Percentiles rank a stretch among this genome's conserved stretches.
phyloP scores from a whole-genome alignment of 2,329 filamentous ascomycete genomes.

The Grosmannia serpens region DNA sequence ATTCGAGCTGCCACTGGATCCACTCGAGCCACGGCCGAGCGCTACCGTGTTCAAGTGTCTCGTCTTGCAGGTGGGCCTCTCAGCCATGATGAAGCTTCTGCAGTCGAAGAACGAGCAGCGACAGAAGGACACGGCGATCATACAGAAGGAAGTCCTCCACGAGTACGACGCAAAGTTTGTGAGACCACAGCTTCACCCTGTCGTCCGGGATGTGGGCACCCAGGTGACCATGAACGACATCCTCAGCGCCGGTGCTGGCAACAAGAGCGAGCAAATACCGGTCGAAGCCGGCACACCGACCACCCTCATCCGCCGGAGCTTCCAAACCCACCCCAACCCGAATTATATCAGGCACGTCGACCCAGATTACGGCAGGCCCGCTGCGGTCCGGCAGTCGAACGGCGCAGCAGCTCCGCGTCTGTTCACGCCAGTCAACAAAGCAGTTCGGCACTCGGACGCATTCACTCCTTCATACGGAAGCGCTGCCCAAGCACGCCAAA shows the following conservation, averaged over 20 bases:
- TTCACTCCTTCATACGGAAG: constrained; percentile 15
- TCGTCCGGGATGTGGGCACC: constrained; percentile 66
- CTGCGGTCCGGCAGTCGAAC: constrained; percentile 25
- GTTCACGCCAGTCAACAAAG: constrained; percentile 27
- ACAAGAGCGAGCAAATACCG: constrained; percentile 12
- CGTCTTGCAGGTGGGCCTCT: constrained; percentile 63
- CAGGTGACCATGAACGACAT: constrained; percentile 50
- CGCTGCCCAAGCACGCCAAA: constrained; percentile 9
- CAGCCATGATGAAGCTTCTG: constrained; percentile 63
- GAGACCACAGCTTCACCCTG: constrained; percentile 73
- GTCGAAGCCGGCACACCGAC: constrained; percentile 42
- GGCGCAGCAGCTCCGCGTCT: constrained; percentile 27
- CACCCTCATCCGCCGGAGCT: constrained; percentile 59
- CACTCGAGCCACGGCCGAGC: constrained; percentile 69
- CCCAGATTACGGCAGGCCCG: constrained; percentile 39
- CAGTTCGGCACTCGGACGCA: constrained; percentile 20
- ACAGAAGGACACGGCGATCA: constrained; percentile 68
- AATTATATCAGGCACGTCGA: constrained; percentile 66
- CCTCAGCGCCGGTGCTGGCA: background rate
- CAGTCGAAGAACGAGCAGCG: constrained; percentile 70
- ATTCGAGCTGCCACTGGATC: constrained; percentile 68
- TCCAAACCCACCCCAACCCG: constrained; percentile 72
- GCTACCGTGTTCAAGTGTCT: constrained; percentile 76
- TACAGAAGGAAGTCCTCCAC: constrained; percentile 84
- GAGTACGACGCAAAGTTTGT: constrained; percentile 97